Percentiles rank a stretch among this genome's conserved stretches.
Conservation (phyloP, 345 rosid genomes). For the Raphanus sativus region DNA sequence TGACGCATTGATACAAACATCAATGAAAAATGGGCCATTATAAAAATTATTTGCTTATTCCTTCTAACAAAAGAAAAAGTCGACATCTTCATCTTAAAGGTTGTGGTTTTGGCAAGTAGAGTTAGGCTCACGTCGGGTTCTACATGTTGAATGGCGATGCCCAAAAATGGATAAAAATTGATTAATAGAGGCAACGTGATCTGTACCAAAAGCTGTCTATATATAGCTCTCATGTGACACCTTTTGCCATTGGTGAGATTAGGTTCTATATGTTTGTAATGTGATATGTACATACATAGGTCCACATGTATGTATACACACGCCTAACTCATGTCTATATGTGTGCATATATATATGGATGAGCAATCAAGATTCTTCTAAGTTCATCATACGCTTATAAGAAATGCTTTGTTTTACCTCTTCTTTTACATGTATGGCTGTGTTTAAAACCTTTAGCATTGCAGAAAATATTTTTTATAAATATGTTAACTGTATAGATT, state of each 20-base stretch:
- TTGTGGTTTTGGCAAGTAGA: not conserved
- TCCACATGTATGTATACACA: not conserved
- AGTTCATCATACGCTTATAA: not conserved
- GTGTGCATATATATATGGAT: slow-evolving; percentile 11
- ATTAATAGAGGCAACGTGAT: not conserved
- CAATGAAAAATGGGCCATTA: not conserved
- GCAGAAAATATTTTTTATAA: not conserved
- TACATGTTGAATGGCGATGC: not conserved
- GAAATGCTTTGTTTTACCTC: not conserved
- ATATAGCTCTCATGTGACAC: not conserved
- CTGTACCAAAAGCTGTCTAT: not conserved
- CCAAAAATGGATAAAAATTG: not conserved
- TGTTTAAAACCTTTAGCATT: slow-evolving; percentile 11
- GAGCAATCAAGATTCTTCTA: slow-evolving; percentile 4
- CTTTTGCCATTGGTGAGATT: not conserved
- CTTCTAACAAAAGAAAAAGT: not conserved
- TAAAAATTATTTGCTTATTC: not conserved
- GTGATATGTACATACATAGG: not conserved
- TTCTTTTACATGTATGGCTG: slow-evolving; percentile 1
- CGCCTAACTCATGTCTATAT: slow-evolving; percentile 2
- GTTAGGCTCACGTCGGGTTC: not conserved
- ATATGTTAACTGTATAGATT: not conserved
- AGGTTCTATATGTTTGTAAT: not conserved
- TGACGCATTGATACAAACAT: not conserved
- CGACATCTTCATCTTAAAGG: not conserved